Evolutionary conservation across 345 rosid genomes (phyloP).

Genomic region (Rubroshorea leprosula): DNA sequence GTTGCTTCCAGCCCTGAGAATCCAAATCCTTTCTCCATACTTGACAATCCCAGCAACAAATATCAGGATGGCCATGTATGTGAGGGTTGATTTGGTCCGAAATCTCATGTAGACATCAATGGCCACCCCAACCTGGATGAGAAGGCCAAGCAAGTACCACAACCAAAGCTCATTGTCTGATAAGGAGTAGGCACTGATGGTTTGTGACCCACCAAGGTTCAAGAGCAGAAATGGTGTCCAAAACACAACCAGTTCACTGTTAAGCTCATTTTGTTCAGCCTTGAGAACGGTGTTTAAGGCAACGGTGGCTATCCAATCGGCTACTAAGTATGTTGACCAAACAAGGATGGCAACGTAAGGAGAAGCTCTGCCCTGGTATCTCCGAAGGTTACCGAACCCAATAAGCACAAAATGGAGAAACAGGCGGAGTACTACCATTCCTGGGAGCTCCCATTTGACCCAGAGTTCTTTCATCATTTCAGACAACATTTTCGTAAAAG

Average conservation of each 20-base stretch:
- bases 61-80: conserved; percentile 20
- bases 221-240: conserved; percentile 33
- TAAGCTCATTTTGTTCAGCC: neutral
- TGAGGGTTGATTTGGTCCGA: conserved; percentile 8
- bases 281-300: conserved; percentile 23
- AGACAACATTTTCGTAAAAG: neutral
- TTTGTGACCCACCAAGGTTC: conserved; percentile 27
- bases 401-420: conserved; percentile 18
- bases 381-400: conserved; percentile 10
- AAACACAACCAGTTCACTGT: neutral
- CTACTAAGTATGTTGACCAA: conserved; percentile 24
- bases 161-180: conserved; percentile 39
- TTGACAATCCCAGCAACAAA: conserved; percentile 35
- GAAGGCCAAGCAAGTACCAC: conserved; percentile 19
- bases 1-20: conserved; percentile 36
- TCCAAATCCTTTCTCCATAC: conserved; percentile 36
- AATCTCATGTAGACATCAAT: conserved; percentile 29
- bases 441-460: conserved; percentile 28
- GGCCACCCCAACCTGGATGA: conserved; percentile 15
- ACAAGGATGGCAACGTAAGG: neutral
- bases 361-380: neutral
- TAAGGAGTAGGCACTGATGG: conserved; percentile 24
- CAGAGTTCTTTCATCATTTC: neutral
- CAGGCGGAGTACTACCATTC: conserved; percentile 18
- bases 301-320: conserved; percentile 25